Conservation (phyloP, 2,329 filamentous ascomycete genomes). For the Colletotrichum liaoningense region DNA sequence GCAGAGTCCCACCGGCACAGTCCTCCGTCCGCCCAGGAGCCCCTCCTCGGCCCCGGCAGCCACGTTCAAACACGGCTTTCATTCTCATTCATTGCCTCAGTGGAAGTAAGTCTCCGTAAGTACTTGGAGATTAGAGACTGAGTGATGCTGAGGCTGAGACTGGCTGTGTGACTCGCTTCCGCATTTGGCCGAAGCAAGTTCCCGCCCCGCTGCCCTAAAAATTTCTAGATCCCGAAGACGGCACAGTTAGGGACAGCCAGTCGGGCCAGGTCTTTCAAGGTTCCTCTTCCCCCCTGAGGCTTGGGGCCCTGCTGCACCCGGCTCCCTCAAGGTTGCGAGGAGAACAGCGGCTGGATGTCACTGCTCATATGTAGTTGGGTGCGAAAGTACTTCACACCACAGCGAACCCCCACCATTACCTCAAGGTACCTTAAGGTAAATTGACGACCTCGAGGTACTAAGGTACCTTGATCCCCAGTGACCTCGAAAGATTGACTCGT, state of each 20-base stretch:
- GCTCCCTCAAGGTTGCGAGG: neutral
- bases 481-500: neutral
- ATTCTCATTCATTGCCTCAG: no score
- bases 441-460: neutral
- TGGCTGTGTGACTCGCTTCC: constrained; percentile 31
- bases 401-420: neutral
- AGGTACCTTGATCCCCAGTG: neutral
- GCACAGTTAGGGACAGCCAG: neutral
- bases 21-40: neutral
- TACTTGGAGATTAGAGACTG: neutral
- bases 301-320: neutral
- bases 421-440: neutral
- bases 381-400: constrained; percentile 21
- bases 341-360: neutral
- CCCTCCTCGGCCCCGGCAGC: neutral
- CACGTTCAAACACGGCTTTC: neutral
- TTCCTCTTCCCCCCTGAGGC: neutral
- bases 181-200: constrained; percentile 33
- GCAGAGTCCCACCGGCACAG: neutral
- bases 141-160: neutral
- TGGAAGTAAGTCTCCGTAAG: no score
- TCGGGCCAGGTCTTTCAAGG: neutral
- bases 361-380: constrained; percentile 1
- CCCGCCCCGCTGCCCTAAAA: constrained; percentile 19
- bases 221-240: constrained; percentile 27